Evolutionary conservation across 2,329 filamentous ascomycete genomes (phyloP), one percentile per base, ranked within the genome.

Genomic region (Fusarium circinatum): DNA sequence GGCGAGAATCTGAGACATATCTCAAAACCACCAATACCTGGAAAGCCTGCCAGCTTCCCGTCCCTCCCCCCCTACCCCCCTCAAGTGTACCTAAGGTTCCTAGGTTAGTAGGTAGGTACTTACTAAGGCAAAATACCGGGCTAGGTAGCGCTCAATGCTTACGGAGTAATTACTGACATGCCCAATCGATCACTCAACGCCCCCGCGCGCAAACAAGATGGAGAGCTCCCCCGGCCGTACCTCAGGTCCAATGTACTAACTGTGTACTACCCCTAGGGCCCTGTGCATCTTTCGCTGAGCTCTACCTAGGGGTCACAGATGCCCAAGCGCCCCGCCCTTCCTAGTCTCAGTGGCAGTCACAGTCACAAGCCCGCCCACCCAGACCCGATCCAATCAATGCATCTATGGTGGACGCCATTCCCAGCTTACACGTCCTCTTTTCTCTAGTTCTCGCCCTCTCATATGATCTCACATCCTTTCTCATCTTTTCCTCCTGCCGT

Each of bases 251-350:
- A 45, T 26, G 12, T 28, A 20, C 18, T 34, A 34, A 34, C 14
- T 47, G 26, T 47, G 44, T 28, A 49, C 28, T 49, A 32, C 28
- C 22, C 28, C 28, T 49, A n/a, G n/a, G 47, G 20, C 47, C 28
- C 47, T 49, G 47, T 32, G 70, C 45, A 62, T 22, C 30, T 56
- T 34, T 48, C 70, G 73, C 69, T 73, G 69, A 62, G 58, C 52
- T 58, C 22, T 54, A 26, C 24, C 24, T 22, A 49, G 62, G 70
- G 60, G 56, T 73, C 70, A 67, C 66, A 67, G 66, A 63, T 74
- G 71, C 71, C 71, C 71, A 73, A 73, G 71, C 71, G 70, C 66
- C 70, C 70, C 58, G 65, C 70, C 44, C 47, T 65, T 54, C 45
- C 69, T 61, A 41, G 45, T 63, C 49, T 65, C 67, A 49, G 47